Evolutionary conservation across 2,329 filamentous ascomycete genomes (phyloP), one percentile per base, ranked within the genome.

Genomic region (Orbilia ellipsospora): DNA sequence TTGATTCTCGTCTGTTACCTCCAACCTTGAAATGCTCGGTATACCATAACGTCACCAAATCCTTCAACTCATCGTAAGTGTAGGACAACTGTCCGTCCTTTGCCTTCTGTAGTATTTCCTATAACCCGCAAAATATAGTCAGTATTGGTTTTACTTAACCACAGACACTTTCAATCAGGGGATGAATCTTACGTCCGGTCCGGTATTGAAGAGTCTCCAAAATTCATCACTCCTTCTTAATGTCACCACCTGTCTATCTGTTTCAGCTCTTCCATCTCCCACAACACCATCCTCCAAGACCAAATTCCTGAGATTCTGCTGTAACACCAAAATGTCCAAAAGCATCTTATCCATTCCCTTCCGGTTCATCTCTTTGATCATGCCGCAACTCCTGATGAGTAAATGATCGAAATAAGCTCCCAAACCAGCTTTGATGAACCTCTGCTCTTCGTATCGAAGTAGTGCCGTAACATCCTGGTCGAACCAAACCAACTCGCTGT

Each of bases 271-370:
- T 1, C 79, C 79, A 78, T 69, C 79, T 10, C 78, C 78, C 0
- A 79, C 78, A 77, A 82, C 66, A 57, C 77, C 74, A 28, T 94
- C 84, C 68, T 87, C 86, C 2, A 92, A 90, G 7, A 87, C 87
- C 63, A 99, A 90, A 78, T 96, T 96, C 84, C 97, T 97, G 66
- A 99, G 88, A 80, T 97, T 97, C 81, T 99, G 95, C 83, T 98
- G 94, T 61, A 99, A 85, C 48, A 99, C 95, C 23, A 97, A 87
- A 57, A 97, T 93, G 81, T 99, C 97, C 80, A 98, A 88, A 81
- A 93, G 90, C 88, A 99, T 93, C 44, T 93, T 88, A n/a, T 90
- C 89, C 73, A 90, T 92, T 50, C 95, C 95, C 79, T 91, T 88
- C 44, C 84, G 84, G 82, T 99, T 97, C 89, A 99, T 94, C 6